These are phyloP conservation scores for Penicillium chermesinum DNA, from an alignment of 495 filamentous ascomycete species.

Conservation along the genomic window DNA sequence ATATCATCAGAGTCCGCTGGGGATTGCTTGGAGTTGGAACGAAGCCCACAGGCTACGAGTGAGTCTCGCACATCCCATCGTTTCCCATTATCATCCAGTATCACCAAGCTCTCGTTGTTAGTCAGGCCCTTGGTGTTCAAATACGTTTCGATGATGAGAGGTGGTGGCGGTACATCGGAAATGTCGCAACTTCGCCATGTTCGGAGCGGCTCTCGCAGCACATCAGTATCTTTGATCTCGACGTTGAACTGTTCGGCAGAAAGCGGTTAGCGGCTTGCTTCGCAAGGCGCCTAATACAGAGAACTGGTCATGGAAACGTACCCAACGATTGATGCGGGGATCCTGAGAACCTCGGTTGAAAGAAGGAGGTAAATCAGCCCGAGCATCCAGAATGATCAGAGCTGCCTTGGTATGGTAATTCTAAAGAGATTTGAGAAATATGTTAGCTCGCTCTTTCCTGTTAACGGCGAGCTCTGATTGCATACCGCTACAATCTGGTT, in stretches of 20 bases:
- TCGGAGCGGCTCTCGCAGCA: constrained; percentile 70
- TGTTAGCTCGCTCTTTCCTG: no score
- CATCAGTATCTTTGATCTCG: constrained; percentile 86
- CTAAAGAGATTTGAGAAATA: constrained; percentile 37
- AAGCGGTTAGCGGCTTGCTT: constrained; percentile 14
- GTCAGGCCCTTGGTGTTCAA: constrained; percentile 76
- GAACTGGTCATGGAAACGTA: constrained; percentile 46
- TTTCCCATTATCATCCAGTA: constrained; percentile 83
- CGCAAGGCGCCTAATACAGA: not conserved
- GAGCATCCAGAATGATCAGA: constrained; percentile 74
- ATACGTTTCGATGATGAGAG: constrained; percentile 85
- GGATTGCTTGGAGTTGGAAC: constrained; percentile 24
- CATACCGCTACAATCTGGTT: constrained; percentile 88
- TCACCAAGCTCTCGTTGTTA: constrained; percentile 78
- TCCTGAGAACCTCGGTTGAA: constrained; percentile 52
- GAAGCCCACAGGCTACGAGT: constrained; percentile 54
- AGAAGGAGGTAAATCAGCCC: constrained; percentile 62
- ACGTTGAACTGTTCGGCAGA: constrained; percentile 70
- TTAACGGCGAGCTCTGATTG: no score
- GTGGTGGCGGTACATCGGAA: constrained; percentile 71
- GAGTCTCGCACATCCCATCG: constrained; percentile 88
- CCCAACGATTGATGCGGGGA: constrained; percentile 85
- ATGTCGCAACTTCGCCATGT: constrained; percentile 76
- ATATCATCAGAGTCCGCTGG: constrained; percentile 54
- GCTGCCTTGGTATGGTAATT: constrained; percentile 90